Base-by-base conservation (phyloP, 1,284 basidiomycete species). In the Apiotrichum mycotoxinovorans region DNA sequence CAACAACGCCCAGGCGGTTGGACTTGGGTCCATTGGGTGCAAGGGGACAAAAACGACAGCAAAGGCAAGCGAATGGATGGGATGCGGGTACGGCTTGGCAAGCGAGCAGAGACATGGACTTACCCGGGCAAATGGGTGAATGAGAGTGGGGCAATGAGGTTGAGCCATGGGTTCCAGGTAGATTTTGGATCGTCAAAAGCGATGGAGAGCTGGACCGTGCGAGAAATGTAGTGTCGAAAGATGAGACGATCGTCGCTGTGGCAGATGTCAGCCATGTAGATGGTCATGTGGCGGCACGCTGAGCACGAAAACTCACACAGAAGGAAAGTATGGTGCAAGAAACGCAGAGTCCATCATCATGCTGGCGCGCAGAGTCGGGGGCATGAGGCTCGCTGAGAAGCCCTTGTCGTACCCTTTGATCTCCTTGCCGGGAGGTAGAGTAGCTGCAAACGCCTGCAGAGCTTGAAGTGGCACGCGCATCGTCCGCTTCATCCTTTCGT, bases 161-260 rank as follows among this genome's bases (percentile, higher is more conserved):
- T 55, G 25, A 74, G 51, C 70, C 69, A 74, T 3, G 72, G 72
- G 55, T 74, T 74, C 67, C 68, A 71, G 0, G 69, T 65, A 37
- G 55, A 57, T 22, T 54, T 51, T 3, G 55, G 51, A 3, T 60
- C 64, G 45, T 70, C 68, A 46, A 69, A 66, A 3, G 72, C 72
- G 34, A 72, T 64, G 51, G 69, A 71, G 48, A 72, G 65, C 26
- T 68, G 64, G 9, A 69, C 66, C 2, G 70, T 69, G 27, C 67
- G 58, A 2, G 61, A 56, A 12, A 74, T 63, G 53, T 71, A 74
- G 50, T 74, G 72, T 11, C 67, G 68, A 41, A 74, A 68, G 38
- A 74, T 63, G 23, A 74, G 52, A 10, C 68, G 60, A 38, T 73
- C 71, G 51, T 70, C 66, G 14, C 69, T 69, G 43, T 2, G 44